These are phyloP conservation scores for Plicaturopsis crispa DNA, from an alignment of 768 basidiomycete genomes.

Conservation along the genomic window DNA sequence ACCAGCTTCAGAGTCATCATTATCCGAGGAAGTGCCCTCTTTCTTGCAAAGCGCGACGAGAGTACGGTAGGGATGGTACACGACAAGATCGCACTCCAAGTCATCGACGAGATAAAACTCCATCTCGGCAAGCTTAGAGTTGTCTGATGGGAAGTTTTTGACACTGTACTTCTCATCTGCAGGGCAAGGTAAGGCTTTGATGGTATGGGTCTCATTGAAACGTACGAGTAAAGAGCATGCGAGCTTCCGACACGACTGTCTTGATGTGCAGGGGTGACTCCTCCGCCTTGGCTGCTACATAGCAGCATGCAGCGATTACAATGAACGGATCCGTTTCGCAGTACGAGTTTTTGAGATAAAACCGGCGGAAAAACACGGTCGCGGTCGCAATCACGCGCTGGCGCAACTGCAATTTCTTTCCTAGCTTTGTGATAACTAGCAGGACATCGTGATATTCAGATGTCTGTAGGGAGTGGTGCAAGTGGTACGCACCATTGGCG, in stretches of 20 bases:
- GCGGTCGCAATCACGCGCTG: constrained; percentile 94
- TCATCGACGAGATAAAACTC: constrained; percentile 98
- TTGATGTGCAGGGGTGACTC: constrained; percentile 95
- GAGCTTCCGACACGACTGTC: constrained; percentile 79
- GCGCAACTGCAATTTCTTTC: constrained; percentile 73
- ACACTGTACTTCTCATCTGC: constrained; percentile 61
- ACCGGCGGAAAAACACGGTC: constrained; percentile 92
- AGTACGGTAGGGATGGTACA: constrained; percentile 94
- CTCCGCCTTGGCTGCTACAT: constrained; percentile 95
- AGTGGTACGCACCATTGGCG: constrained; percentile 52
- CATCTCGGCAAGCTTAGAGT: constrained; percentile 94
- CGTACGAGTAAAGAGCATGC: constrained; percentile 66
- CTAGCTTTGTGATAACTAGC: constrained; percentile 78
- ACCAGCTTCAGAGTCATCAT: constrained; percentile 44
- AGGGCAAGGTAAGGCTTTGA: not conserved
- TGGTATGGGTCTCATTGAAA: constrained; percentile 8
- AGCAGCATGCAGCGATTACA: constrained; percentile 89
- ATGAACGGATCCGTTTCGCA: constrained; percentile 95
- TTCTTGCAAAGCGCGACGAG: constrained; percentile 71
- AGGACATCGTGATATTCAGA: not conserved
- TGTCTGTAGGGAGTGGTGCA: constrained; percentile 8
- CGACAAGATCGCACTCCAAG: constrained; percentile 86
- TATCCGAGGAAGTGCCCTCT: constrained; percentile 26
- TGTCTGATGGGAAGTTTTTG: constrained; percentile 80
- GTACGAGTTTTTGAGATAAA: constrained; percentile 92